These are phyloP conservation scores for Polyrhizophydium stewartii DNA, from an alignment of 371 early-diverging fungal genomes.

Conservation along the genomic window DNA sequence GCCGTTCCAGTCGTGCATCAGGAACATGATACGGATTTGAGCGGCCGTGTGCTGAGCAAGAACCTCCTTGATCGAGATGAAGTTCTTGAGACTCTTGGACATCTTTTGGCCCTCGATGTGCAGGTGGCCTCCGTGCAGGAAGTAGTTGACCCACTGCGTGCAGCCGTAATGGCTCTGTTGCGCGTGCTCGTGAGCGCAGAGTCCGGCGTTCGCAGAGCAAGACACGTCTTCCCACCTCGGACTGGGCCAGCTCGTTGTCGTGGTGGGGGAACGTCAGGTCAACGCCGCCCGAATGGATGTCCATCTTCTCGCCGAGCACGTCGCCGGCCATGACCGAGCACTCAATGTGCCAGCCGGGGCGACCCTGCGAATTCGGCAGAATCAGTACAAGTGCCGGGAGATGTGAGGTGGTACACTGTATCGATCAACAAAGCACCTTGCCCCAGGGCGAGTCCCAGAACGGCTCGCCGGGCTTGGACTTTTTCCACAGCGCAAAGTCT, in stretches of 20 bases:
- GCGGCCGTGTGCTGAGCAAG: conserved; percentile 78
- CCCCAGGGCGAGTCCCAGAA: conserved; percentile 96
- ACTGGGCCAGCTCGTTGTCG: conserved; percentile 99
- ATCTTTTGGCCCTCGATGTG: conserved; percentile 99
- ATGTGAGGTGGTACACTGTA: too few species aligned
- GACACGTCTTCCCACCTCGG: conserved; percentile 56
- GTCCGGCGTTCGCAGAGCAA: not conserved
- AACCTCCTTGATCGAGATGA: conserved; percentile 90
- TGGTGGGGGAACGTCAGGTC: conserved; percentile 99
- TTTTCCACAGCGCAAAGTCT: conserved; percentile 99
- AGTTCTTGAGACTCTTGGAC: conserved; percentile 99
- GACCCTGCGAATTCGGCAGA: conserved; percentile 47
- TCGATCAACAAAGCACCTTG: conserved; percentile 26
- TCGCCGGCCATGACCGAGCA: conserved; percentile 99
- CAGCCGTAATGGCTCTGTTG: conserved; percentile 78
- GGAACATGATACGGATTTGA: conserved; percentile 93
- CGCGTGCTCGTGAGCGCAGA: not conserved
- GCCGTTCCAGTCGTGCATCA: conserved; percentile 89
- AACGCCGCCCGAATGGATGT: conserved; percentile 98
- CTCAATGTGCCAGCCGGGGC: conserved; percentile 99
- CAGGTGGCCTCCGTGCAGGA: conserved; percentile 98
- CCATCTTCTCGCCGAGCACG: conserved; percentile 85
- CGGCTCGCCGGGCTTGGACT: conserved; percentile 96
- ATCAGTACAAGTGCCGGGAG: too few species aligned
- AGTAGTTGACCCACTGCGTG: conserved; percentile 98